phyloP scores from a whole-genome alignment of 768 basidiomycete species.

The Leccinum longicurvipes region DNA sequence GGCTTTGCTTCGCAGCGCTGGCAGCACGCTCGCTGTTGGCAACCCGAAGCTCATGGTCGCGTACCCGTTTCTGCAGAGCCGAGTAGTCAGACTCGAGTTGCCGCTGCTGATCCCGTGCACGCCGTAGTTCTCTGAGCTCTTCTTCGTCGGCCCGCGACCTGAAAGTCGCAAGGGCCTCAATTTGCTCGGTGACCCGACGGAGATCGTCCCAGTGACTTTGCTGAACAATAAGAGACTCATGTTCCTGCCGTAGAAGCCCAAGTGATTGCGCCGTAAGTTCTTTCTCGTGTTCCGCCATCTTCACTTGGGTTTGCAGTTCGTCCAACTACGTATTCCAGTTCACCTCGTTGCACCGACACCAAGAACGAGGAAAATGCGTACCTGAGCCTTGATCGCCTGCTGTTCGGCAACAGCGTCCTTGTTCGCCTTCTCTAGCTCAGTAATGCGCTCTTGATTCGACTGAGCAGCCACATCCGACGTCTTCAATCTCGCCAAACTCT shows the following conservation, averaged over 20 bases:
- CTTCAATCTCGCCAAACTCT: conserved; percentile 69
- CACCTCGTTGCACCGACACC: not conserved
- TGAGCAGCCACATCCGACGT: conserved; percentile 67
- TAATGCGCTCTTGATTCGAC: conserved; percentile 55
- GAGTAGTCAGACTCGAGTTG: conserved; percentile 65
- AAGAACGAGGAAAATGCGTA: conserved; percentile 28
- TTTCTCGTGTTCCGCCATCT: conserved; percentile 59
- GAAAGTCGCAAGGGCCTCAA: conserved; percentile 60
- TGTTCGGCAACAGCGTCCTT: conserved; percentile 56
- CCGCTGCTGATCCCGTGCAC: conserved; percentile 54
- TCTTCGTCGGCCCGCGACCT: conserved; percentile 65
- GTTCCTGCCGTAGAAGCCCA: conserved; percentile 52
- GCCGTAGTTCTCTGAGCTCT: conserved; percentile 69
- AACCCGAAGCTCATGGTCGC: conserved; percentile 65
- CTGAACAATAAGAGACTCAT: conserved; percentile 56
- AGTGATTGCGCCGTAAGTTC: conserved; percentile 53
- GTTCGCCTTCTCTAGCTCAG: conserved; percentile 59
- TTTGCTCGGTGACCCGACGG: conserved; percentile 65
- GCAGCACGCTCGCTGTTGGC: conserved; percentile 60
- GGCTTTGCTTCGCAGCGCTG: conserved; percentile 54
- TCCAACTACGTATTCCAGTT: conserved; percentile 45
- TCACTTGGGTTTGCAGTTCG: conserved; percentile 55
- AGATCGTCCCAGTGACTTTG: conserved; percentile 80
- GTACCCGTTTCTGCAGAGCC: conserved; percentile 66
- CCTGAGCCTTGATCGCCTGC: conserved; percentile 56